Base-by-base conservation (phyloP, 441 rosid genomes). In the Jatropha podagrica region DNA sequence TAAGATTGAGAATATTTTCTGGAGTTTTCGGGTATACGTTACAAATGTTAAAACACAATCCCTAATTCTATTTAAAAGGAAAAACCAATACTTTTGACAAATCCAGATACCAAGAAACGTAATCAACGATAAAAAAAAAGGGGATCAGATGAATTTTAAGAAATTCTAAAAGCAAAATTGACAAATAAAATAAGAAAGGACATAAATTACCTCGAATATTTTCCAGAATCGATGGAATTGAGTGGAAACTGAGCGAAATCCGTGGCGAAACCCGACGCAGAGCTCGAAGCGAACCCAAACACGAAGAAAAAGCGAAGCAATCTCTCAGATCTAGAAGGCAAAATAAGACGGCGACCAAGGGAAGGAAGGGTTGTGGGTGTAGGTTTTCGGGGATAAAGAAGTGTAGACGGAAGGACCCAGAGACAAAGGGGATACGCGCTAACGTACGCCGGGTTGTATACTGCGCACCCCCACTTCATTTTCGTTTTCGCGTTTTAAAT, bases 321-420 rank as follows among this genome's bases (percentile, higher is more conserved):
- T 20, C 44, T 40, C 32, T 44, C 7, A 23, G 69, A 71, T 74
- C 72, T 65, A 38, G 3, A 69, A 7, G 12, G 23, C 23, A 11
- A 44, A 44, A 17, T 23, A 66, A 63, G 18, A 40, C 40, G 82
- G 69, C 51, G 65, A 27, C 17, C 27, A 48, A 37, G 65, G 48
- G 49, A 13, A 40, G 67, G 76, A 23, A 26, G 20, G 64, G 3
- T 41, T 15, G 52, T n/a, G 66, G 58, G 63, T 15, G 62, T 71
- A 75, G 82, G 78, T 71, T 71, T 79, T 72, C 71, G 74, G 74
- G 78, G 73, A 74, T 80, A 81, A 78, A 78, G 85, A 70, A 76
- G 66, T 23, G 74, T 66, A 41, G 74, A 76, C 78, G 76, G 81
- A 82, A 85, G 81, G 84, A 71, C 79, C 87, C 85, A 78, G 81